Base-by-base conservation (phyloP, 2,329 filamentous ascomycete genomes). In the Allantophomopsis lycopodina region DNA sequence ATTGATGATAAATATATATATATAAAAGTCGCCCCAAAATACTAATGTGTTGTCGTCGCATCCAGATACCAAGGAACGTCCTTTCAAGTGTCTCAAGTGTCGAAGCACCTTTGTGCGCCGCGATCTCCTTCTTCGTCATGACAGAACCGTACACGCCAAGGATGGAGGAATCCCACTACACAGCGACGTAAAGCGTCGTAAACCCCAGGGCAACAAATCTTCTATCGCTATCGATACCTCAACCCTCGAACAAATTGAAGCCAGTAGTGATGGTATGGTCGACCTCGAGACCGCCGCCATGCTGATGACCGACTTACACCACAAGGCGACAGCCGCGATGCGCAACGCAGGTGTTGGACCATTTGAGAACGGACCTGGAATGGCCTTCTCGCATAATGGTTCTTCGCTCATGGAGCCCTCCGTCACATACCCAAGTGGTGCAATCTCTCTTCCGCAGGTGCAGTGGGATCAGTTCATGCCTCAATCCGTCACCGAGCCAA, bases 71-170 rank as follows among this genome's bases (percentile, higher is more conserved):
- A 98, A 98, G 66, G 91, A 96, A 64, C 81, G 91, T 47, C 91
- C 91, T 31, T 98, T 98, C 73, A 96, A 96, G 62, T 98, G 91
- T 65, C 73, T 86, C 68, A 98, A 98, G 68, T 98, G 91, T 64
- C 76, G 88, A 57, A 95, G 88, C 70, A 98, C 91, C 45, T 98
- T 98, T 60, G 91, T 98, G 54, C 85, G 91, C 60, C 85, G 91
- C 63, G 91, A 98, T 65, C 73, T 98, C 46, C 79, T 98, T 39
- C 78, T 98, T 50, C 83, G 91, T 60, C 91, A 98, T 67, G 91
- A 98, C 63, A 84, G 91, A 55, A 98, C 91, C 48, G 91, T 98
- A 48, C 91, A 98, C 64, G 91, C 91, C 46, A 96, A 96, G 66
- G 91, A 98, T 66, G 89, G 89, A 51, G 89, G 91, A 49, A 76